phyloP scores from a whole-genome alignment of 2,329 filamentous ascomycete species.

The Neonectria coccinea region DNA sequence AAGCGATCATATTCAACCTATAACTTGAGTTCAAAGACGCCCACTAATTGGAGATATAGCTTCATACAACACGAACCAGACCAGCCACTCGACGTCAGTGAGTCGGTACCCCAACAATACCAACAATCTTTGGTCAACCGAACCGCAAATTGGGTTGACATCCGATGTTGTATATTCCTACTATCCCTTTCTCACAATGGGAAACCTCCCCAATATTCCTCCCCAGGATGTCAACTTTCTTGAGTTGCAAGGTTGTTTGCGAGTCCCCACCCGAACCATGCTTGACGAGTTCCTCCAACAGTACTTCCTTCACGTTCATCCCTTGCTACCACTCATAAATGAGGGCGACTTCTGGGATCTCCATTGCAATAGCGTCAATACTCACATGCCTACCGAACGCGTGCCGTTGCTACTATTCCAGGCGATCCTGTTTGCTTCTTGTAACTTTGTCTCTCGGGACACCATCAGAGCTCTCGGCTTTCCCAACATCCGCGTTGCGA shows the following conservation, averaged over 20 bases:
- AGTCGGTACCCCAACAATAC: conserved; percentile 4
- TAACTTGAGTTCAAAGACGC: no score
- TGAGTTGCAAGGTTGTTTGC: conserved; percentile 32
- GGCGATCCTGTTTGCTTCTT: conserved; percentile 59
- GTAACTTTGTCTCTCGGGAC: conserved; percentile 55
- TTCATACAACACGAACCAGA: conserved; percentile 6
- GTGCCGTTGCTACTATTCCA: conserved; percentile 60
- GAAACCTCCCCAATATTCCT: conserved; percentile 30
- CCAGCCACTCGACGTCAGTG: not conserved
- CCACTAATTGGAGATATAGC: conserved; percentile 8
- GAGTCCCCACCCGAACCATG: conserved; percentile 24
- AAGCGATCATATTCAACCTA: not conserved
- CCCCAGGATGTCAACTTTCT: conserved; percentile 33
- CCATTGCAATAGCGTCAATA: conserved; percentile 28
- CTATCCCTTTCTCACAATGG: conserved; percentile 32
- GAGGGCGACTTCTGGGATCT: conserved; percentile 40
- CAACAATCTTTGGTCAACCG: conserved; percentile 11
- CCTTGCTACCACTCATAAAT: conserved; percentile 31
- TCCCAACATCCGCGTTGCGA: conserved; percentile 55
- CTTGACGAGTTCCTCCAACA: conserved; percentile 35
- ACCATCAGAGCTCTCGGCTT: conserved; percentile 58
- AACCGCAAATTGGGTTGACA: conserved; percentile 21
- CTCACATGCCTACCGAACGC: conserved; percentile 40
- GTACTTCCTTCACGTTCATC: conserved; percentile 36
- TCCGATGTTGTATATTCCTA: conserved; percentile 34